Evolutionary conservation across 148 eudicot genomes (phyloP), one percentile per base, ranked within the genome.

Genomic region (Amaranthus palmeri): DNA sequence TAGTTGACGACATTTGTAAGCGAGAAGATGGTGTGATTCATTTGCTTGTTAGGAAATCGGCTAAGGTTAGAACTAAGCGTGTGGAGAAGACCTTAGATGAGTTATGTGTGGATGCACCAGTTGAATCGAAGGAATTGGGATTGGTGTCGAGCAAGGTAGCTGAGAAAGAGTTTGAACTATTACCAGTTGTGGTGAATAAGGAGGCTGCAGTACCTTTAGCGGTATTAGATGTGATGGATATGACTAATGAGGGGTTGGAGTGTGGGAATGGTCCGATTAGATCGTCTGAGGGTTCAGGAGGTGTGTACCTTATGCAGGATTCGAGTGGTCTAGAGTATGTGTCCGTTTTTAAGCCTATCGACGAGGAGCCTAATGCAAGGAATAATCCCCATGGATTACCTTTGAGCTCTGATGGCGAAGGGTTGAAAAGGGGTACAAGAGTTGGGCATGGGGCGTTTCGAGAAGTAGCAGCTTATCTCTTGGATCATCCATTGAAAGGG

Each of bases 371-470:
- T 4, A 87, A 82, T 85, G 98, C 97, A 55, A 83, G 79, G 81
- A 93, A 93, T 77, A 93, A 93, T 77, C 98, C 98, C 8, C 85
- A 86, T 47, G 96, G 90, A 47, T 54, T 93, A 67, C 93, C 92
- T 7, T 72, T 85, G 49, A 87, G 92, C 15, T 76, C 75, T 17
- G 88, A 89, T 82, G 98, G 98, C 66, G 98, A 93, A 85, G 98
- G 98, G 76, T 71, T 93, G 83, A 93, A 93, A 76, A 89, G 83
- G 83, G 98, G 98, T 61, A 93, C 98, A 2, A 80, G 80, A 79
- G 98, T 91, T 63, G 98, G 98, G 70, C 83, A 93, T 73, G 98
- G 98, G 55, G 98, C 98, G 52, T 84, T 82, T 36, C 85, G 97
- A 78, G 98, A 93, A 75, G 93, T 81, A 80, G 97, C 98, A 65